These are phyloP conservation scores for Cyberlindnera bimundalis DNA, from an alignment of 805 yeast genomes.

Conservation along the genomic window DNA sequence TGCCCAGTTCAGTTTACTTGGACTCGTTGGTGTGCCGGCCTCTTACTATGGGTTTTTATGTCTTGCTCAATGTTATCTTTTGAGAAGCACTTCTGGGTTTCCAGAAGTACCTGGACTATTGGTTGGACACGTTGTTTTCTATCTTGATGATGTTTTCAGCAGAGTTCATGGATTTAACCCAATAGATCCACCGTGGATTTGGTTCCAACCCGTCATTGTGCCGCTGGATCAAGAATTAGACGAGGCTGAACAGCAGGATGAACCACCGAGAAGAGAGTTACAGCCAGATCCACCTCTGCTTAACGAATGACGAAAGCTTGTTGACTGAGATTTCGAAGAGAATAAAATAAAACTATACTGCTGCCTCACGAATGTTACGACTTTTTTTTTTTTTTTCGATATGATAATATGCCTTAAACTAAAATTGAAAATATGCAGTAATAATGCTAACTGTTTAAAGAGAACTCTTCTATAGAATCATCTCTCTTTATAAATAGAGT, in stretches of 20 bases:
- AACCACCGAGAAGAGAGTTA: neutral
- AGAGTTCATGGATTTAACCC: constrained; percentile 22
- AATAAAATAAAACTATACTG: neutral
- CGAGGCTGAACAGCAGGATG: neutral
- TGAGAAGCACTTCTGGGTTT: neutral
- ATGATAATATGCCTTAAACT: no score
- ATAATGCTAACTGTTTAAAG: neutral
- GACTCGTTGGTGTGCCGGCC: constrained; percentile 17
- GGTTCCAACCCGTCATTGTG: neutral
- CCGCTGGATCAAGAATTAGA: neutral
- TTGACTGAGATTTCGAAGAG: neutral
- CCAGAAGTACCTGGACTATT: constrained; percentile 9
- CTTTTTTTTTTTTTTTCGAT: no score
- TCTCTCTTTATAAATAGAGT: neutral
- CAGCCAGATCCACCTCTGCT: constrained; percentile 1
- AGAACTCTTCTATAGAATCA: neutral
- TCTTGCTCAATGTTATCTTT: constrained; percentile 4
- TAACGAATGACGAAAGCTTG: neutral
- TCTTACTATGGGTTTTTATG: constrained; percentile 13
- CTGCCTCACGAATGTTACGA: neutral
- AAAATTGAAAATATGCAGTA: no score
- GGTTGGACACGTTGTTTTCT: constrained; percentile 24
- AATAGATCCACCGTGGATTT: constrained; percentile 22
- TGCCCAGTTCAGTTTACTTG: constrained; percentile 9
- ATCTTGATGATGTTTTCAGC: constrained; percentile 19